A percentile compares a stretch with the other conserved stretches of the same genome.
phyloP scores from a whole-genome alignment of 208 protist genomes.

The Trichomonas vaginalis region DNA sequence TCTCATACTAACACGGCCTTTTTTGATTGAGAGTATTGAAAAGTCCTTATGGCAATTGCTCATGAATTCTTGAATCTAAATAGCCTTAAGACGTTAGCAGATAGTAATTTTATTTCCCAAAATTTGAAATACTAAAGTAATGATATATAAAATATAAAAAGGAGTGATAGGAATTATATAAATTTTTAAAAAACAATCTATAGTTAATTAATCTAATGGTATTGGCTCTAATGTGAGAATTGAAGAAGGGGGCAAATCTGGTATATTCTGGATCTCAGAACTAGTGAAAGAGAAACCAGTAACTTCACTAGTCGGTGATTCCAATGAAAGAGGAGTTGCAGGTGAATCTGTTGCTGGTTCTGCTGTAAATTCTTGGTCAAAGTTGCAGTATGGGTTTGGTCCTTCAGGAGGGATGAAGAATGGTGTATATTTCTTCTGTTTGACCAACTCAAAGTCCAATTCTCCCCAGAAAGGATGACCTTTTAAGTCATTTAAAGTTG shows the following conservation, averaged over 20 bases:
- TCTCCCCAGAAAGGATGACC: neutral
- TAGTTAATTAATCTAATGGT: neutral
- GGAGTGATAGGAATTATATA: too few relatives aligned
- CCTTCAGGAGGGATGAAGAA: neutral
- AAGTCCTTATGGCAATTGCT: too few relatives aligned
- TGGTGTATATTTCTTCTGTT: conserved; percentile 5
- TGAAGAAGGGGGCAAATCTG: neutral
- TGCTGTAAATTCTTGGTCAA: neutral
- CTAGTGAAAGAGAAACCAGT: neutral
- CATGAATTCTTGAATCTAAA: too few relatives aligned
- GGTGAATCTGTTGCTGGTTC: neutral
- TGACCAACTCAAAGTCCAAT: conserved; percentile 13
- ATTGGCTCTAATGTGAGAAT: neutral
- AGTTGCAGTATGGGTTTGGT: neutral
- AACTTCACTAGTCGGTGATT: neutral
- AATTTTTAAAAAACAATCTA: too few relatives aligned
- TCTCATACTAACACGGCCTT: too few relatives aligned
- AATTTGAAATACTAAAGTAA: too few relatives aligned
- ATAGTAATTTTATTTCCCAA: too few relatives aligned
- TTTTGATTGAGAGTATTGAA: too few relatives aligned
- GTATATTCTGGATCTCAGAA: neutral
- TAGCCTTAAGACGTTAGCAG: too few relatives aligned
- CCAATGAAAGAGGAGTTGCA: neutral
- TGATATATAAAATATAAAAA: too few relatives aligned
- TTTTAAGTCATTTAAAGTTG: conserved; percentile 36